A percentile compares a stretch with the other conserved stretches of the same genome.
These are phyloP conservation scores for Trichosporon sp. DNA, from an alignment of 1,284 basidiomycete genomes.

Conservation along the genomic window DNA sequence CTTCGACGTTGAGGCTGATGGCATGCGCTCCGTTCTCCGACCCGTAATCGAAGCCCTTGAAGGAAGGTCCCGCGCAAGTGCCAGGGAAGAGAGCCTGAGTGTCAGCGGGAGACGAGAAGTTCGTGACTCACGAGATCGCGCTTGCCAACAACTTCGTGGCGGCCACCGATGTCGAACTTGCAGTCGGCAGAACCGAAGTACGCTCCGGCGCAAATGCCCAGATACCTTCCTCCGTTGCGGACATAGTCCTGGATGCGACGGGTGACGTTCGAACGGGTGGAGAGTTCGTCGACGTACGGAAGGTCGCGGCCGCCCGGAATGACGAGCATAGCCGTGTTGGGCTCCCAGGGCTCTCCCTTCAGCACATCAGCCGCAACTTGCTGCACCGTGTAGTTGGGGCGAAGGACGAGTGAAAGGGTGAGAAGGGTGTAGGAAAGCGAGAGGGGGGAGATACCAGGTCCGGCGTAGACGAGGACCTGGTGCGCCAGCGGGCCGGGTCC, in stretches of 20 bases:
- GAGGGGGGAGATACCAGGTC: slow-evolving; percentile 66
- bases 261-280: slow-evolving; percentile 53
- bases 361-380: slow-evolving; percentile 65
- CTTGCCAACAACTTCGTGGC: slow-evolving; percentile 60
- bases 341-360: slow-evolving; percentile 71
- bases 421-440: slow-evolving; percentile 65
- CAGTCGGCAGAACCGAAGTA: slow-evolving; percentile 61
- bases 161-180: slow-evolving; percentile 60
- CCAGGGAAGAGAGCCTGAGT: slow-evolving; percentile 64
- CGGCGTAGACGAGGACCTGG: slow-evolving; percentile 76
- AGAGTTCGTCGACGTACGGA: slow-evolving; percentile 61
- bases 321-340: slow-evolving; percentile 73
- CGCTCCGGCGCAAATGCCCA: slow-evolving; percentile 68
- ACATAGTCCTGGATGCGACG: slow-evolving; percentile 66
- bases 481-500: slow-evolving; percentile 47
- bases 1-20: slow-evolving; percentile 48
- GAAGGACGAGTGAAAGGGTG: slow-evolving; percentile 65
- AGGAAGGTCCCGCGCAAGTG: slow-evolving; percentile 62
- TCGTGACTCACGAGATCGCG: slow-evolving; percentile 58
- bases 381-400: slow-evolving; percentile 77
- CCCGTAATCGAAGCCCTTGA: slow-evolving; percentile 63
- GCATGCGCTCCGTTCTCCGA: slow-evolving; percentile 58
- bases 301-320: slow-evolving; percentile 66
- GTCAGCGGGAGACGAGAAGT: slow-evolving; percentile 13
- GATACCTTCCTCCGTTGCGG: slow-evolving; percentile 67